Evolutionary conservation across 2,329 filamentous ascomycete species (phyloP).

Genomic region (Penicillium carneum): DNA sequence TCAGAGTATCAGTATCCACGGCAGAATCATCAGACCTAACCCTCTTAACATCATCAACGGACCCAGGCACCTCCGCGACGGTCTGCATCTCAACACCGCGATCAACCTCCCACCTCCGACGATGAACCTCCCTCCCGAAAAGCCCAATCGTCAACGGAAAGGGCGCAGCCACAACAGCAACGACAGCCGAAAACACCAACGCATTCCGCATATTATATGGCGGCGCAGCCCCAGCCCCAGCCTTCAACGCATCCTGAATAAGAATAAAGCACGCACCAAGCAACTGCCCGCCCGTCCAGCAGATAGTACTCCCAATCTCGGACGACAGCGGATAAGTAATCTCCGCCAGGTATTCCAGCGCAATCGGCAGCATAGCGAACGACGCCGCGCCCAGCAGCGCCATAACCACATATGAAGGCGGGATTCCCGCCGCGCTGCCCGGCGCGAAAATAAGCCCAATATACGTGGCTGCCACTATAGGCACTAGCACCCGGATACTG

Average conservation of each 20-base stretch:
- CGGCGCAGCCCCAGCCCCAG: conserved; percentile 60
- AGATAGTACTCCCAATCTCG: conserved; percentile 81
- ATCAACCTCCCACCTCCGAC: conserved; percentile 53
- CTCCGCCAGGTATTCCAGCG: conserved; percentile 85
- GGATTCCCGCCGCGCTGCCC: conserved; percentile 57
- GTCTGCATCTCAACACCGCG: conserved; percentile 37
- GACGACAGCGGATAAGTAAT: conserved; percentile 86
- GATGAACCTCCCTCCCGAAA: conserved; percentile 64
- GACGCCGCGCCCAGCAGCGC: conserved; percentile 78
- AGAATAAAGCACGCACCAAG: conserved; percentile 86
- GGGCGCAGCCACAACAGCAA: conserved; percentile 71
- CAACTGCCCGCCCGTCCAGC: conserved; percentile 86
- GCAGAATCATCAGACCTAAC: conserved; percentile 1
- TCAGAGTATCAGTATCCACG: conserved; percentile 6
- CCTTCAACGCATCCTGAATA: conserved; percentile 74
- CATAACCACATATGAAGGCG: conserved; percentile 74
- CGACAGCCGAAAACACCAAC: conserved; percentile 78
- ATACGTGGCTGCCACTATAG: conserved; percentile 75
- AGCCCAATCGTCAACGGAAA: conserved; percentile 73
- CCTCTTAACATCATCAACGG: conserved; percentile 5
- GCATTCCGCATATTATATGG: conserved; percentile 76
- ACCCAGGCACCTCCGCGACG: conserved; percentile 7
- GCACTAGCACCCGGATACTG: conserved; percentile 76
- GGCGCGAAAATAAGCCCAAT: conserved; percentile 84
- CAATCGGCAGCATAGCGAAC: conserved; percentile 82